Evolutionary conservation across 345 rosid genomes (phyloP), one percentile per base, ranked within the genome.

Genomic region (Rhizophora mangle): DNA sequence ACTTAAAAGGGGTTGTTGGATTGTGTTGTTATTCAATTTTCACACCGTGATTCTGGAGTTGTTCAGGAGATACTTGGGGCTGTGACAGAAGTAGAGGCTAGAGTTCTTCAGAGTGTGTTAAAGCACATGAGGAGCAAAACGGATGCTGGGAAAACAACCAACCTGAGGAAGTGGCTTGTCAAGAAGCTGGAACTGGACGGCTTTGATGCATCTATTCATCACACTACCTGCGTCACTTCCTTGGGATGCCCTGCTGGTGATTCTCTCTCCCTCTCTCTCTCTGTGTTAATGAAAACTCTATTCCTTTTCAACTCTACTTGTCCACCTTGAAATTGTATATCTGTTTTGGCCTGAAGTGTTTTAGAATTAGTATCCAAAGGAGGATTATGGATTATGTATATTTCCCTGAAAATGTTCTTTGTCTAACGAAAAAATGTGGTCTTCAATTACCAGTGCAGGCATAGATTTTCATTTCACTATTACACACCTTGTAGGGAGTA

Each of bases 121-220:
- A 77, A 77, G 68, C 78, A 74, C 30, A 82, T 78, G 77, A 70
- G 74, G 65, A 73, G 64, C 78, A 76, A 74, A 60, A 78, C 24
- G 37, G 79, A 34, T 15, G 56, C 51, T 13, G 80, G 58, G 31
- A 72, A 68, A 63, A 71, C 66, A 24, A 68, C 29, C 30, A 61
- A 58, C 29, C 15, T 74, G 62, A 84, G 72, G 81, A 78, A 68
- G 54, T 76, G 85, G 80, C 74, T 86, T 24, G 81, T 78, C n/a
- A 62, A 9, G 72, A 77, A 59, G 73, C 78, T 86, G 8, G 75
- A 73, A 62, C 68, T 71, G 82, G 84, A 82, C 68, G 86, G 90
- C 39, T 82, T 78, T 66, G 62, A 69, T 59, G 85, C 86, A 73
- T 82, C 87, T 60, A 74, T 84, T 27, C 79, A 85, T 59, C 86